A percentile compares a stretch with the other conserved stretches of the same genome.
Evolutionary conservation across 257 asterid genomes (phyloP).

Genomic region (Solanum verrucosum): DNA sequence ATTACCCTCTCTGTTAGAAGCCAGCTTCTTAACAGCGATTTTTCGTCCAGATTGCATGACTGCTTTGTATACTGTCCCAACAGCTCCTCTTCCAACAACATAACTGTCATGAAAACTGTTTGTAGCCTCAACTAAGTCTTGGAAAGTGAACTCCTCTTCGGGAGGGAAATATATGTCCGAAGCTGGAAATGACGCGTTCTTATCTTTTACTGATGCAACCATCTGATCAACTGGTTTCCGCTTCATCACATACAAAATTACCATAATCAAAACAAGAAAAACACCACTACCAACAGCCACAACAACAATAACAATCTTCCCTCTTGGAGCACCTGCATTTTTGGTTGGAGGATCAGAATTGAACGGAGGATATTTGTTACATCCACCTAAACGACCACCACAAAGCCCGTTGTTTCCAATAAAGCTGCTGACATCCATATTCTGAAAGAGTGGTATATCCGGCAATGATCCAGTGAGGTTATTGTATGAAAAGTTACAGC

Average conservation of each 20-base stretch:
- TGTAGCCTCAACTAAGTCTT: slow-evolving; percentile 83
- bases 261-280: slow-evolving; percentile 46
- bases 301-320: slow-evolving; percentile 38
- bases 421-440: slow-evolving; percentile 58
- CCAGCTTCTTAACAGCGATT: slow-evolving; percentile 72
- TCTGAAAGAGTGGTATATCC: slow-evolving; percentile 46
- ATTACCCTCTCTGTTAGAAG: slow-evolving; percentile 72
- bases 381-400: slow-evolving; percentile 61
- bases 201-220: slow-evolving; percentile 21
- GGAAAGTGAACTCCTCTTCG: slow-evolving; percentile 77
- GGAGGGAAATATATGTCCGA: slow-evolving; percentile 81
- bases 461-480: slow-evolving; percentile 72
- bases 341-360: neutral
- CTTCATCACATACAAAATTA: slow-evolving; percentile 46
- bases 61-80: slow-evolving; percentile 80
- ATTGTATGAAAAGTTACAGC: slow-evolving; percentile 79
- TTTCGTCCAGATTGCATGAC: slow-evolving; percentile 42
- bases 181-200: slow-evolving; percentile 30
- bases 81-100: slow-evolving; percentile 80
- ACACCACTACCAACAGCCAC: slow-evolving; percentile 62
- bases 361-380: slow-evolving; percentile 15
- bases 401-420: slow-evolving; percentile 72
- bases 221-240: slow-evolving; percentile 25
- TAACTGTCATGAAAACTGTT: slow-evolving; percentile 52
- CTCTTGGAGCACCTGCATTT: slow-evolving; percentile 23